Evolutionary conservation across 306 rosid species (phyloP).

Genomic region (Castanospermum australe): DNA sequence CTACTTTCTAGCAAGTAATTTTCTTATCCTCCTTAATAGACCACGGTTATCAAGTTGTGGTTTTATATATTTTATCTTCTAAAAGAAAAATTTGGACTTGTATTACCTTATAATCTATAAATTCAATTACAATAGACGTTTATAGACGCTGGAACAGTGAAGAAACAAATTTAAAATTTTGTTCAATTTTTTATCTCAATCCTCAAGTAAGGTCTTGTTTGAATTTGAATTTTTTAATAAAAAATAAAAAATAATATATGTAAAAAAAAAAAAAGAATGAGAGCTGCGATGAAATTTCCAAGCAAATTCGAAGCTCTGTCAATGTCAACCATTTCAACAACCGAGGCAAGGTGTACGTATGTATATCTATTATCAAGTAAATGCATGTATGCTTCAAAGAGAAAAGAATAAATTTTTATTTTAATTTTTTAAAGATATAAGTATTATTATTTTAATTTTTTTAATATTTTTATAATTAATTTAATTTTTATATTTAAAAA

Average conservation of each 20-base stretch:
- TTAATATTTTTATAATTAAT: too few relatives aligned
- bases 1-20: not conserved
- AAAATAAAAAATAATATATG: not conserved
- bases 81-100: conserved; percentile 14
- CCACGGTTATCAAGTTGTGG: not conserved
- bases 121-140: not conserved
- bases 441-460: too few relatives aligned
- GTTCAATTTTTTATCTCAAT: not conserved
- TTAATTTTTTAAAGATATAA: too few relatives aligned
- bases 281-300: not conserved
- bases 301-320: too few relatives aligned
- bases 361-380: too few relatives aligned
- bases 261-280: not conserved
- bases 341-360: not conserved
- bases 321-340: not conserved
- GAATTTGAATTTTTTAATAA: not conserved
- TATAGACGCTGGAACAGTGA: not conserved
- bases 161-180: not conserved
- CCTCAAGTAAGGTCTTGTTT: not conserved
- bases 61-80: not conserved
- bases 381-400: too few relatives aligned
- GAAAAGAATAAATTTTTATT: too few relatives aligned
- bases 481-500: too few relatives aligned
- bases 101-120: not conserved
- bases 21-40: not conserved